phyloP scores from a whole-genome alignment of 768 basidiomycete genomes.

The Mycena capillaripes region DNA sequence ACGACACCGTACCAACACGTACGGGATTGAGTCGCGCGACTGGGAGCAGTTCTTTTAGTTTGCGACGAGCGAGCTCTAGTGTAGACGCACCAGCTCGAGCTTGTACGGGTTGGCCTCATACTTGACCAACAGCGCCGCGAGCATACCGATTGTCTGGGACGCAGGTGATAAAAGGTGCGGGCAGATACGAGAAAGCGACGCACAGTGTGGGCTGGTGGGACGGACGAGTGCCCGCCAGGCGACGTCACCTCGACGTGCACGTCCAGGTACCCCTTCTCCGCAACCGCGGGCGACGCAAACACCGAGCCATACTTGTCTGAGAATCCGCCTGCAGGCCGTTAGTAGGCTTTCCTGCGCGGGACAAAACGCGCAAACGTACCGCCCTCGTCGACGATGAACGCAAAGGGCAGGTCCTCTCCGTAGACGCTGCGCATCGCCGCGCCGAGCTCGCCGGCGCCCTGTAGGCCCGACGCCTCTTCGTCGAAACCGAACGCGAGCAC shows the following conservation, averaged over 20 bases:
- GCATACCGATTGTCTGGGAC: constrained; percentile 82
- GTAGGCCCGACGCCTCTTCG: constrained; percentile 72
- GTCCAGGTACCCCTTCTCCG: constrained; percentile 82
- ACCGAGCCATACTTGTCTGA: constrained; percentile 63
- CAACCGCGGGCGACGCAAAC: constrained; percentile 73
- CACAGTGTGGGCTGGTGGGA: constrained; percentile 87
- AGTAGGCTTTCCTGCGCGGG: no score
- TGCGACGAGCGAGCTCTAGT: neutral
- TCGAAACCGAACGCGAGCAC: constrained; percentile 82
- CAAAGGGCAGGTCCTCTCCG: constrained; percentile 75
- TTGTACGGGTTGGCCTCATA: constrained; percentile 77
- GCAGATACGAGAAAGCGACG: constrained; percentile 28
- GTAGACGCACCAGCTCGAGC: constrained; percentile 58
- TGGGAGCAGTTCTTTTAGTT: constrained; percentile 36
- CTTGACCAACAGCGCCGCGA: constrained; percentile 76
- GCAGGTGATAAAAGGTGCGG: neutral
- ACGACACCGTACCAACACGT: no score
- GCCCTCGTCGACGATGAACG: constrained; percentile 91
- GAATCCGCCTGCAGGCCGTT: constrained; percentile 59
- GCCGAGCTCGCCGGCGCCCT: constrained; percentile 71
- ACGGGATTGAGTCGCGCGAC: constrained; percentile 71
- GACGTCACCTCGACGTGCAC: constrained; percentile 74
- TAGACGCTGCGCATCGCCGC: constrained; percentile 68
- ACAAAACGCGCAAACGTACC: no score
- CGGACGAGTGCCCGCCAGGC: constrained; percentile 88